Conservation (phyloP, 2,329 filamentous ascomycete genomes). For the Pezizomycotina sp. region DNA sequence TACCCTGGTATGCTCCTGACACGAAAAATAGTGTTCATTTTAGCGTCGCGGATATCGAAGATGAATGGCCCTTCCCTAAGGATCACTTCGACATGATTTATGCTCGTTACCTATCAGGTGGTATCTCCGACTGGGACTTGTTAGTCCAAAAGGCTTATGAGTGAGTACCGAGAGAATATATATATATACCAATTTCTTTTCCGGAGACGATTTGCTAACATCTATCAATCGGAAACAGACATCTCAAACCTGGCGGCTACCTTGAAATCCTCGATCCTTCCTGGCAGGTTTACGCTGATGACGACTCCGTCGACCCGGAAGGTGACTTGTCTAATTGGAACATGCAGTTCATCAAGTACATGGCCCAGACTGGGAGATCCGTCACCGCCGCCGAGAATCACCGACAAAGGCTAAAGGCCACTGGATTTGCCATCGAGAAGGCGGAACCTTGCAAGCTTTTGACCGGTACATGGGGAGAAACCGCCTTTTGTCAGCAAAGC, state of each 20-base stretch:
- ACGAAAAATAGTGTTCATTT: slow-evolving; percentile 28
- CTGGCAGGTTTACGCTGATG: slow-evolving; percentile 32
- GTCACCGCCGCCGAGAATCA: slow-evolving; percentile 17
- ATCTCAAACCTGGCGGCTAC: slow-evolving; percentile 21
- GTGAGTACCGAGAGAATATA: slow-evolving; percentile 31
- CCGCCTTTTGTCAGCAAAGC: slow-evolving; percentile 20
- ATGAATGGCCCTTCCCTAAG: slow-evolving; percentile 22
- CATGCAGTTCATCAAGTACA: slow-evolving; percentile 15
- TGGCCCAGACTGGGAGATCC: slow-evolving; percentile 12
- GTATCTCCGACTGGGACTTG: slow-evolving; percentile 21
- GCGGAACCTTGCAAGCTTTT: slow-evolving; percentile 39
- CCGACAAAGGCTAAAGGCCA: slow-evolving; percentile 25
- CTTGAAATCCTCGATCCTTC: slow-evolving; percentile 33
- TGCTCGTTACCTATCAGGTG: slow-evolving; percentile 25
- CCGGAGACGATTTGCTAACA: background rate
- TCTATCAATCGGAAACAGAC: slow-evolving; percentile 6
- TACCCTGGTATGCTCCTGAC: background rate
- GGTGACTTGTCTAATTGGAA: slow-evolving; percentile 18
- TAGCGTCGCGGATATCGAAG: slow-evolving; percentile 28
- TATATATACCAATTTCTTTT: background rate
- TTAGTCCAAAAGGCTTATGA: slow-evolving; percentile 27
- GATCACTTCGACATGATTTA: slow-evolving; percentile 27
- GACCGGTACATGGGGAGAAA: slow-evolving; percentile 40
- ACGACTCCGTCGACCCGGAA: slow-evolving; percentile 27
- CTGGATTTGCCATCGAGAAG: slow-evolving; percentile 39